Evolutionary conservation across 2,329 filamentous ascomycete species (phyloP).

Genomic region (Talaromyces sp.): DNA sequence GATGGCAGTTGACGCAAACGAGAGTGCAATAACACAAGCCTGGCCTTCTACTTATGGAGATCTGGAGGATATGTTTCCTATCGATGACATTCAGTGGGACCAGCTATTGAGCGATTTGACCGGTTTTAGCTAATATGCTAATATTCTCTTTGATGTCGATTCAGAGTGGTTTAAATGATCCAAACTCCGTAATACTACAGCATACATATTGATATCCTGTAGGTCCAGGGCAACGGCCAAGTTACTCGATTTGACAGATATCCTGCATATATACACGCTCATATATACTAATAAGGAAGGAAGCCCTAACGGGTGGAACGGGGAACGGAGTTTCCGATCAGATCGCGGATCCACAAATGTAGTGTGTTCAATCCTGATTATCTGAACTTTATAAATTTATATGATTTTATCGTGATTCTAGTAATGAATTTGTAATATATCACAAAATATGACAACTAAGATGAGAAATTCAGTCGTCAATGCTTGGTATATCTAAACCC

Average conservation of each 20-base stretch:
- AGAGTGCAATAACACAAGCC: background rate
- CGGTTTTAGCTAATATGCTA: slow-evolving; percentile 19
- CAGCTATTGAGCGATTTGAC: slow-evolving; percentile 24
- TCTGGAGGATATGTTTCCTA: slow-evolving; percentile 18
- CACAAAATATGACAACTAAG: too few relatives aligned
- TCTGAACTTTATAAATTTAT: too few relatives aligned
- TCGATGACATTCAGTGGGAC: slow-evolving; percentile 24
- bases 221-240: background rate
- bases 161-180: background rate
- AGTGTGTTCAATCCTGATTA: too few relatives aligned
- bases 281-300: background rate
- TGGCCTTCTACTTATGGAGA: slow-evolving; percentile 13
- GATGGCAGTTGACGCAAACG: background rate
- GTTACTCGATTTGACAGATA: background rate
- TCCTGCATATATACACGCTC: background rate
- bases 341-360: background rate
- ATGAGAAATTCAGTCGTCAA: background rate
- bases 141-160: background rate
- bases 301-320: background rate
- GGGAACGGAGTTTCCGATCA: background rate
- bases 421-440: too few relatives aligned
- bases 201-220: background rate
- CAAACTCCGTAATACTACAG: background rate
- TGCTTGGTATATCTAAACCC: background rate
- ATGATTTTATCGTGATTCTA: too few relatives aligned